These are phyloP conservation scores for Closterium sp. DNA, from an alignment of 139 green algal species.

Conservation along the genomic window DNA sequence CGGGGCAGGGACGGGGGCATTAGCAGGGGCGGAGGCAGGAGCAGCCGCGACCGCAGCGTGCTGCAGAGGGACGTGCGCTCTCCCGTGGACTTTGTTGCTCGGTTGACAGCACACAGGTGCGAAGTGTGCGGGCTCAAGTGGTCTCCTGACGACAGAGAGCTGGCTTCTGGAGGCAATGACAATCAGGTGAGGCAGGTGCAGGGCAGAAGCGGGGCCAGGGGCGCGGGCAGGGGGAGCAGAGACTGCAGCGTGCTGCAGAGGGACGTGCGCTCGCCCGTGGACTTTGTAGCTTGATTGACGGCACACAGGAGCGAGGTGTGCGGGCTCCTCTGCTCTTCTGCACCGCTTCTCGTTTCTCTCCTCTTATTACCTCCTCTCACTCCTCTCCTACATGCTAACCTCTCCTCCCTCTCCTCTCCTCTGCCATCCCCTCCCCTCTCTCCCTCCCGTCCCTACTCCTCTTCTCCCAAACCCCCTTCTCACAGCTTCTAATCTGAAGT, in stretches of 20 bases:
- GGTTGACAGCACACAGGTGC: constrained; percentile 77
- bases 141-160: constrained; percentile 75
- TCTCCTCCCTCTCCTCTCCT: too few species aligned
- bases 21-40: constrained; percentile 42
- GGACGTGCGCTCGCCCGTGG: too few species aligned
- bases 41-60: constrained; percentile 26
- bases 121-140: constrained; percentile 87
- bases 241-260: too few species aligned
- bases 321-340: too few species aligned
- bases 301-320: too few species aligned
- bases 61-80: constrained; percentile 1
- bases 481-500: constrained; percentile 69
- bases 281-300: too few species aligned
- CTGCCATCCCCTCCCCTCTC: too few species aligned
- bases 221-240: too few species aligned
- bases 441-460: not conserved
- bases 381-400: too few species aligned
- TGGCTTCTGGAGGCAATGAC: constrained; percentile 83
- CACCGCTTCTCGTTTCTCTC: too few species aligned
- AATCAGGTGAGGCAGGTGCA: constrained; percentile 60
- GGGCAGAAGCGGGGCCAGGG: too few species aligned
- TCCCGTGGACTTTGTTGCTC: constrained; percentile 27
- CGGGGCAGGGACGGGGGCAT: not conserved
- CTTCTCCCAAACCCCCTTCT: not conserved
- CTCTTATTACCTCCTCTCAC: too few species aligned